phyloP scores from a whole-genome alignment of 179 eudicot genomes.

The Beta macrorhiza region DNA sequence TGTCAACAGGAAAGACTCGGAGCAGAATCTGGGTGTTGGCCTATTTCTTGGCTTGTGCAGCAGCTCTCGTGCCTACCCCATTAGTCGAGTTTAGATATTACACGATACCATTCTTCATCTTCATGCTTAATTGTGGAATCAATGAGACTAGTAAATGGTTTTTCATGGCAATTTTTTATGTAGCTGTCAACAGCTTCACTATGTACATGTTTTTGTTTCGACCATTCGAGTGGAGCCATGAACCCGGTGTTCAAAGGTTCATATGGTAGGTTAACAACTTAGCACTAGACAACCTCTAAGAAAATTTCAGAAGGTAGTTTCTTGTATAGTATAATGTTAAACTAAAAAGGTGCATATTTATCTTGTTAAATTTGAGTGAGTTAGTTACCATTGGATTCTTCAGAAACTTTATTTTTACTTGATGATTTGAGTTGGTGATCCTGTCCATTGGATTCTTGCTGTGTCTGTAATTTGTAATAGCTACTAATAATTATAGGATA shows the following conservation, averaged over 20 bases:
- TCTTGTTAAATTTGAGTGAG: neutral
- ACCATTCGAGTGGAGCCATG: conserved; percentile 78
- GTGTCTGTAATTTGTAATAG: neutral
- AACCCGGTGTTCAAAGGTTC: conserved; percentile 79
- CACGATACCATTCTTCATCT: conserved; percentile 80
- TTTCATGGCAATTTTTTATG: conserved; percentile 46
- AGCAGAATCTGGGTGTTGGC: conserved; percentile 65
- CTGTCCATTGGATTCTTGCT: conserved; percentile 7
- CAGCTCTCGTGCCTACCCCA: conserved; percentile 76
- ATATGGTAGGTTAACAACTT: conserved; percentile 58
- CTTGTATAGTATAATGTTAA: neutral
- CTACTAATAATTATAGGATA: neutral
- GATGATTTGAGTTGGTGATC: neutral
- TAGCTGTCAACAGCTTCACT: conserved; percentile 61
- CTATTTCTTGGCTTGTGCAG: conserved; percentile 65
- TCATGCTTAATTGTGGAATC: conserved; percentile 53
- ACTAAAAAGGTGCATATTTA: neutral
- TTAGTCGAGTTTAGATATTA: conserved; percentile 88
- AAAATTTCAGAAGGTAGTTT: neutral
- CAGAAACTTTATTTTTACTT: no score
- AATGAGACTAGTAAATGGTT: conserved; percentile 49
- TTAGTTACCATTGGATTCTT: conserved; percentile 8
- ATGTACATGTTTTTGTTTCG: conserved; percentile 75
- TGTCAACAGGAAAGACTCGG: conserved; percentile 48
- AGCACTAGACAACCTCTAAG: neutral